Conservation (phyloP, 2,329 filamentous ascomycete genomes). For the Penicillium fuscoglaucum region DNA sequence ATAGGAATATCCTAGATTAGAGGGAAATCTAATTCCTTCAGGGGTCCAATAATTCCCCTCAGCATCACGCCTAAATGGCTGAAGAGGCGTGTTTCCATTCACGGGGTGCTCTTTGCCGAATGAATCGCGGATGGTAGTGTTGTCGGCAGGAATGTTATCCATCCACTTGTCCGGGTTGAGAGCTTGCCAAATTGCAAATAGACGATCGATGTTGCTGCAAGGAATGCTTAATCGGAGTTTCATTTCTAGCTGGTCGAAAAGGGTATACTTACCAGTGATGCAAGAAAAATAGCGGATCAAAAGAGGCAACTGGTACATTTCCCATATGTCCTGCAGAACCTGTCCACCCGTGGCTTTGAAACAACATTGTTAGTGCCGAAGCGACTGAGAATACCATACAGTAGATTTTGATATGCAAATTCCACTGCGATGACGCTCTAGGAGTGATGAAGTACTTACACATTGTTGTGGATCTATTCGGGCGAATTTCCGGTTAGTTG, state of each 20-base stretch:
- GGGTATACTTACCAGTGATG: slow-evolving; percentile 58
- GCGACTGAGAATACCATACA: neutral
- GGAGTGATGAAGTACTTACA: slow-evolving; percentile 19
- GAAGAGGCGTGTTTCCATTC: slow-evolving; percentile 5
- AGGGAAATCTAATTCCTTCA: neutral
- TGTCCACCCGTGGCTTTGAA: slow-evolving; percentile 49
- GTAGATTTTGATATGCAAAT: neutral
- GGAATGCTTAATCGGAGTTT: neutral
- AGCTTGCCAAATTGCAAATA: slow-evolving; percentile 18
- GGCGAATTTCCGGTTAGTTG: neutral
- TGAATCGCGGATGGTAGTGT: slow-evolving; percentile 7
- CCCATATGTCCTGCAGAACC: slow-evolving; percentile 67
- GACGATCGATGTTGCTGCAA: slow-evolving; percentile 19
- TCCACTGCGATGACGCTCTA: no score
- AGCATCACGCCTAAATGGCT: slow-evolving; percentile 5
- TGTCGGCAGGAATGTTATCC: slow-evolving; percentile 3
- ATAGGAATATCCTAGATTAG: slow-evolving; percentile 11
- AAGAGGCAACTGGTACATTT: slow-evolving; percentile 71
- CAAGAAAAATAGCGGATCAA: slow-evolving; percentile 77
- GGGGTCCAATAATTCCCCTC: slow-evolving; percentile 9
- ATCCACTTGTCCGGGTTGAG: slow-evolving; percentile 11
- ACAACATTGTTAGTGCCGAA: neutral
- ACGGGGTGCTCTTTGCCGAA: slow-evolving; percentile 5
- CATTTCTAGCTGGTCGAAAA: neutral
- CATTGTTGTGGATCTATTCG: slow-evolving; percentile 43